Evolutionary conservation across 805 yeast species (phyloP), one percentile per base, ranked within the genome.

Genomic region (Metschnikowia anglica): DNA sequence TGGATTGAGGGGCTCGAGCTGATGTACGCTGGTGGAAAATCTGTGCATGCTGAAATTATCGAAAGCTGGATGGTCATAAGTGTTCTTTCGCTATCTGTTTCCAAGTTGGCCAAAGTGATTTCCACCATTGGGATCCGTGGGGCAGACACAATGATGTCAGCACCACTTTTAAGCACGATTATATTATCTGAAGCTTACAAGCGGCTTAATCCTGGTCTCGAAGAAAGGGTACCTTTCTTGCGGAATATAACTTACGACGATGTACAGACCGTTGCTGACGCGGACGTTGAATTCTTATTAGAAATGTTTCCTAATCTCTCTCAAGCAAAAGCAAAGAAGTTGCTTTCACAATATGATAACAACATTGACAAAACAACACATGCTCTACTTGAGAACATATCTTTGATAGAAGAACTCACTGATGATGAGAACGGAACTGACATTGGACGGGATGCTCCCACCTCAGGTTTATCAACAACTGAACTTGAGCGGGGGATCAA

Each of bases 281-380:
- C 60, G 2, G 66, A 72, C 33, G 66, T 83, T 2, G 55, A 60
- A 13, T 63, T 65, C 19, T 53, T 76, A 32, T 44, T 59, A n/a
- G 87, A 81, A 24, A 58, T 89, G 47, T 86, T 88, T 58, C 96
- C 96, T 0, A 74, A 74, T 29, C 58, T 88, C 26, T 63, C 76
- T 0, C 55, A 60, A 3, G 61, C 66, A 1, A 74, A 79, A 55
- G 74, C 82, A 0, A 63, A 62, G n/a, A 65, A 68, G 2, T 53
- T 87, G 2, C 60, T 88, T 11, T 56, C 62, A 18, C 66, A 73
- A 25, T 63, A 79, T 52, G 67, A 72, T 32, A 63, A 74, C 32
- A 67, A 78, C 41, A 77, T 82, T 1, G 91, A 85, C 47, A 44
- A 55, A 25, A 79, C 80, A 0, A 83, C 85, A 2, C 72, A 79